Evolutionary conservation across 495 filamentous ascomycete genomes (phyloP).

Genomic region (Melanomma pulvis-pyrius): DNA sequence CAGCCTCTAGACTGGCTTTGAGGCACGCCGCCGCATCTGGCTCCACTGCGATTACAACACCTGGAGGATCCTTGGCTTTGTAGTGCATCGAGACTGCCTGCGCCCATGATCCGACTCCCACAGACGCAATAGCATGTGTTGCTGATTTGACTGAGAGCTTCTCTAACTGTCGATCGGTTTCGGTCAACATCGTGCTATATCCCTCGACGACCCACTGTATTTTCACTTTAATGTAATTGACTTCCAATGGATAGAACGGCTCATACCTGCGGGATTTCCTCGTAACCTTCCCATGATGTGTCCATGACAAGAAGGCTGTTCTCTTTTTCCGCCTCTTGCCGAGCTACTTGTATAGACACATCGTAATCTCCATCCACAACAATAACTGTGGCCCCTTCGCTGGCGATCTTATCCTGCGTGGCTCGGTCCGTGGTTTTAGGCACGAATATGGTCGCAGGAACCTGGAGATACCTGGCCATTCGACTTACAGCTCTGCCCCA

Average conservation of each 20-base stretch:
- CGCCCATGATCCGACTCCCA: slow-evolving; percentile 68
- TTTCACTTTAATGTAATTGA: not conserved
- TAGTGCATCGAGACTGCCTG: slow-evolving; percentile 63
- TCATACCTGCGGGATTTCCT: slow-evolving; percentile 55
- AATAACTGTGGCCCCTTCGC: slow-evolving; percentile 60
- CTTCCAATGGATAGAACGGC: slow-evolving; percentile 35
- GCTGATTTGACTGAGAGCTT: slow-evolving; percentile 35
- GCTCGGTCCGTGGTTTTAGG: slow-evolving; percentile 54
- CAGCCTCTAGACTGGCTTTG: slow-evolving; percentile 52
- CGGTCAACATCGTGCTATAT: slow-evolving; percentile 68
- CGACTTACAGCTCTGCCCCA: slow-evolving; percentile 70
- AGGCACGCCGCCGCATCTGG: slow-evolving; percentile 66
- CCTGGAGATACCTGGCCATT: slow-evolving; percentile 60
- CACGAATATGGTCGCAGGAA: slow-evolving; percentile 59
- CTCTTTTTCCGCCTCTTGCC: slow-evolving; percentile 41
- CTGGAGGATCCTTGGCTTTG: slow-evolving; percentile 47
- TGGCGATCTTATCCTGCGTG: slow-evolving; percentile 57
- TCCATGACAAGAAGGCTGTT: slow-evolving; percentile 65
- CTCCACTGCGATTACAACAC: slow-evolving; percentile 61
- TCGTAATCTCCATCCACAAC: slow-evolving; percentile 64
- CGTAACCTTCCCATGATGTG: slow-evolving; percentile 63
- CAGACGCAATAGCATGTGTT: slow-evolving; percentile 57
- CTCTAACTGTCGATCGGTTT: slow-evolving; percentile 60
- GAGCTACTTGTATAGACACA: slow-evolving; percentile 54
- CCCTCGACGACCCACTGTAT: slow-evolving; percentile 70